Conservation (phyloP, 1,284 basidiomycete genomes). For the Tilletia walkeri region DNA sequence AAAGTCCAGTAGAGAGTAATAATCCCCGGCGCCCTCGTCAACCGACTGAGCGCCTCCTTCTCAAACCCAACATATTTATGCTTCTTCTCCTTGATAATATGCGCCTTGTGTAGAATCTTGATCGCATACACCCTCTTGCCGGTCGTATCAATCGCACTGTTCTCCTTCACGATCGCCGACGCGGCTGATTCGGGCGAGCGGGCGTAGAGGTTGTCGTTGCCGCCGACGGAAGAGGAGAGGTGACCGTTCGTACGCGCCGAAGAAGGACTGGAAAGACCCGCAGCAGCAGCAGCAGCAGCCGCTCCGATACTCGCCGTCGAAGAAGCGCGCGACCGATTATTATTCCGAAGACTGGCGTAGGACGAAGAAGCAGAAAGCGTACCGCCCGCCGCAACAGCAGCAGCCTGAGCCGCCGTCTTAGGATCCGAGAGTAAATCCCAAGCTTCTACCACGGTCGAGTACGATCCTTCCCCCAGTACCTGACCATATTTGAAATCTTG, state of each 20-base stretch:
- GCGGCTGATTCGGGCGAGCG: background rate
- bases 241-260: slow-evolving; percentile 18
- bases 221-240: slow-evolving; percentile 30
- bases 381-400: background rate
- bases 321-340: background rate
- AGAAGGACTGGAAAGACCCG: slow-evolving; percentile 23
- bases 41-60: slow-evolving; percentile 52
- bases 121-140: slow-evolving; percentile 47
- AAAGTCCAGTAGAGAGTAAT: slow-evolving; percentile 54
- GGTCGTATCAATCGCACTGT: slow-evolving; percentile 6
- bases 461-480: slow-evolving; percentile 52
- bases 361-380: background rate
- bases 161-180: background rate
- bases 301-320: background rate
- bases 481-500: slow-evolving; percentile 54
- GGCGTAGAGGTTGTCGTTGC: slow-evolving; percentile 17
- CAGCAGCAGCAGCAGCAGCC: background rate
- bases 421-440: slow-evolving; percentile 42
- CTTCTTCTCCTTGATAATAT: slow-evolving; percentile 55
- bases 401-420: background rate
- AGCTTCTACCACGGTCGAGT: slow-evolving; percentile 53
- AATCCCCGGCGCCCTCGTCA: slow-evolving; percentile 48
- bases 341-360: slow-evolving; percentile 7
- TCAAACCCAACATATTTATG: slow-evolving; percentile 54
- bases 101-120: slow-evolving; percentile 55